A percentile compares a stretch with the other conserved stretches of the same genome.
These are phyloP conservation scores for Lyophyllum decastes DNA, from an alignment of 768 basidiomycete species.

Conservation along the genomic window DNA sequence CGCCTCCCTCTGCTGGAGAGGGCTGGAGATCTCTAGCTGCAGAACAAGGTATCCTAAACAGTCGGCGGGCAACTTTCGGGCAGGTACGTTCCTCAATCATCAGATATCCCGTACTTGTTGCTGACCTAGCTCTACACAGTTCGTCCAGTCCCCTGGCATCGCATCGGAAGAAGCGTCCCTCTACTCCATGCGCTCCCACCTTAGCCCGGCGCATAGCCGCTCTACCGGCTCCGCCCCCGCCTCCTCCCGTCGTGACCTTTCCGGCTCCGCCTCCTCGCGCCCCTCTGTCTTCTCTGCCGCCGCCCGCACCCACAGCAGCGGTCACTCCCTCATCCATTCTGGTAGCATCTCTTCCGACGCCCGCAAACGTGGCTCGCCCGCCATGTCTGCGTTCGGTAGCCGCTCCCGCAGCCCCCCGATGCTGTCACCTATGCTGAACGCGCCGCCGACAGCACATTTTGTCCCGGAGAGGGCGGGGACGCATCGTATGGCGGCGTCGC, in stretches of 20 bases:
- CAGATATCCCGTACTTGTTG: conserved; percentile 11
- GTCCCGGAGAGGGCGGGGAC: conserved; percentile 24
- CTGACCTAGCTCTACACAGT: conserved; percentile 31
- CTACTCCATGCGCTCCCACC: conserved; percentile 61
- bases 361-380: conserved; percentile 46
- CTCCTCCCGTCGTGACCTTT: conserved; percentile 46
- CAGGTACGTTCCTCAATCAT: conserved; percentile 42
- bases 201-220: conserved; percentile 46
- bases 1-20: conserved; percentile 61
- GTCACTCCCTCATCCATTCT: conserved; percentile 45
- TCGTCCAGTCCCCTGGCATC: conserved; percentile 39
- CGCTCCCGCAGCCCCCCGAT: conserved; percentile 16
- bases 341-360: conserved; percentile 58
- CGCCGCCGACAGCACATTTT: conserved; percentile 13
- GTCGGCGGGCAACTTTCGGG: conserved; percentile 55
- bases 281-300: conserved; percentile 48
- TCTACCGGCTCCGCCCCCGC: conserved; percentile 57
- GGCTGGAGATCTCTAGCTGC: conserved; percentile 61
- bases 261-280: conserved; percentile 49
- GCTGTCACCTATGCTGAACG: conserved; percentile 11
- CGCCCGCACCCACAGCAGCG: conserved; percentile 33
- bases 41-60: conserved; percentile 25
- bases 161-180: conserved; percentile 68
- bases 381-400: conserved; percentile 50
- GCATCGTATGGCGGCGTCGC: conserved; percentile 12